Percentiles rank a stretch among this genome's conserved stretches.
Evolutionary conservation across 768 basidiomycete genomes (phyloP).

Genomic region (Dioszegia crocea): DNA sequence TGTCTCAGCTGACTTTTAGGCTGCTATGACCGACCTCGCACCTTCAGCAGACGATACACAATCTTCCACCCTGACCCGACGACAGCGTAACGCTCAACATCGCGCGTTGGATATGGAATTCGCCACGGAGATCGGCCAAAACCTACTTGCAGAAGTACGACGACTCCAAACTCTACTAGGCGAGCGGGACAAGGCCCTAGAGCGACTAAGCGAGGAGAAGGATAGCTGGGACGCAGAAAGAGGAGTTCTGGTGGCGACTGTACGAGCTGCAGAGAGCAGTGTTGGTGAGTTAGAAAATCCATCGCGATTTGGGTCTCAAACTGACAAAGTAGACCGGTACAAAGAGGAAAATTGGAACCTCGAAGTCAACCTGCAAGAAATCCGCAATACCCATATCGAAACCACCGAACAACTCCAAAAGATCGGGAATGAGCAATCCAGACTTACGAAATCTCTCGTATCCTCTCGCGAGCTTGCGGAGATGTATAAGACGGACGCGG

Average conservation of each 20-base stretch:
- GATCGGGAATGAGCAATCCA: slow-evolving; percentile 76
- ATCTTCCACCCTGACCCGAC: slow-evolving; percentile 20
- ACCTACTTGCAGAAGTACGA: slow-evolving; percentile 82
- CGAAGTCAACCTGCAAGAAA: slow-evolving; percentile 85
- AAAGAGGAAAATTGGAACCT: slow-evolving; percentile 99
- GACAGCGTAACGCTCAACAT: slow-evolving; percentile 44
- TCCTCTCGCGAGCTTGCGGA: slow-evolving; percentile 71
- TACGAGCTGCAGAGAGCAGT: slow-evolving; percentile 75
- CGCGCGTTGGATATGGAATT: slow-evolving; percentile 64
- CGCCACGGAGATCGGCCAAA: slow-evolving; percentile 95
- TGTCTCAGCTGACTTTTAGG: neutral
- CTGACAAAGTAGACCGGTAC: slow-evolving; percentile 67
- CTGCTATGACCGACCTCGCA: neutral
- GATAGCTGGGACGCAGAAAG: slow-evolving; percentile 77
- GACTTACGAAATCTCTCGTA: slow-evolving; percentile 69
- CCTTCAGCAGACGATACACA: slow-evolving; percentile 9
- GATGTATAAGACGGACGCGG: slow-evolving; percentile 78
- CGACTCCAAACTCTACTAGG: slow-evolving; percentile 83
- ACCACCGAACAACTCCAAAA: slow-evolving; percentile 64
- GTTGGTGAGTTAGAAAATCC: slow-evolving; percentile 58
- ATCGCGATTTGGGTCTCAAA: neutral
- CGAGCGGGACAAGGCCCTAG: slow-evolving; percentile 87
- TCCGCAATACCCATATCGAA: slow-evolving; percentile 65
- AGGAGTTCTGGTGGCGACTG: slow-evolving; percentile 66
- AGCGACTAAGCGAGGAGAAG: slow-evolving; percentile 86